Conservation (phyloP, 1,284 basidiomycete species). For the Sanguinoderma infundibulare region DNA sequence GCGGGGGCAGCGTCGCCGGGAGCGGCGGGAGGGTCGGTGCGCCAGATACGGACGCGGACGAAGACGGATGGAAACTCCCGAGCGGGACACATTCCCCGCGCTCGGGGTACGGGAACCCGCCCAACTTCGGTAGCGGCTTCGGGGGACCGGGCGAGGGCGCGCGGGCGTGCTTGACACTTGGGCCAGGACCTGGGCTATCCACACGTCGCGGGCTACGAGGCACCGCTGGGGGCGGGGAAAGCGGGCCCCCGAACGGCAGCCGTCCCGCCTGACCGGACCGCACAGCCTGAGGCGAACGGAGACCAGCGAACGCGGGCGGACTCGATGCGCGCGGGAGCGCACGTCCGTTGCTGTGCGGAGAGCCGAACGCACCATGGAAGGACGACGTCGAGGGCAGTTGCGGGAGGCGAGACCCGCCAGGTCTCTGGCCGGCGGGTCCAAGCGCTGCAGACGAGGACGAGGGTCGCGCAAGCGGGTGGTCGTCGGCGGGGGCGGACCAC, state of each 20-base stretch:
- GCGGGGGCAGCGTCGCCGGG: background rate
- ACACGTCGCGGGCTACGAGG: slow-evolving; percentile 18
- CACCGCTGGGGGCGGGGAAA: slow-evolving; percentile 19
- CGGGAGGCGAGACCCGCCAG: slow-evolving; percentile 15
- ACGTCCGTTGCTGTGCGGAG: slow-evolving; percentile 23
- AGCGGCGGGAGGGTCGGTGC: slow-evolving; percentile 6
- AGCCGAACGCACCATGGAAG: slow-evolving; percentile 17
- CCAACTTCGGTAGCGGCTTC: slow-evolving; percentile 16
- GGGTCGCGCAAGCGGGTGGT: slow-evolving; percentile 25
- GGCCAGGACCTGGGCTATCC: slow-evolving; percentile 22
- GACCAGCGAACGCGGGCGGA: slow-evolving; percentile 17
- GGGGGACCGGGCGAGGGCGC: slow-evolving; percentile 21
- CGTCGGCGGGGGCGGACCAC: slow-evolving; percentile 32
- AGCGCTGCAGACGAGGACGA: slow-evolving; percentile 26
- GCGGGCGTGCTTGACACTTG: slow-evolving; percentile 16
- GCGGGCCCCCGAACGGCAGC: slow-evolving; percentile 20
- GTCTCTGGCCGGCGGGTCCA: slow-evolving; percentile 19
- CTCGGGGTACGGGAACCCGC: slow-evolving; percentile 19
- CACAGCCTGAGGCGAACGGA: slow-evolving; percentile 26
- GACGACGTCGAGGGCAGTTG: slow-evolving; percentile 18
- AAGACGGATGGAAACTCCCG: slow-evolving; percentile 4
- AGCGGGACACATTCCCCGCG: slow-evolving; percentile 19
- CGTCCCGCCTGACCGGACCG: slow-evolving; percentile 7
- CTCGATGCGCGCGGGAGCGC: slow-evolving; percentile 9
- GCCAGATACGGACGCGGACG: slow-evolving; percentile 13